Evolutionary conservation across 345 rosid genomes (phyloP).

Genomic region (Lepidium didymum): DNA sequence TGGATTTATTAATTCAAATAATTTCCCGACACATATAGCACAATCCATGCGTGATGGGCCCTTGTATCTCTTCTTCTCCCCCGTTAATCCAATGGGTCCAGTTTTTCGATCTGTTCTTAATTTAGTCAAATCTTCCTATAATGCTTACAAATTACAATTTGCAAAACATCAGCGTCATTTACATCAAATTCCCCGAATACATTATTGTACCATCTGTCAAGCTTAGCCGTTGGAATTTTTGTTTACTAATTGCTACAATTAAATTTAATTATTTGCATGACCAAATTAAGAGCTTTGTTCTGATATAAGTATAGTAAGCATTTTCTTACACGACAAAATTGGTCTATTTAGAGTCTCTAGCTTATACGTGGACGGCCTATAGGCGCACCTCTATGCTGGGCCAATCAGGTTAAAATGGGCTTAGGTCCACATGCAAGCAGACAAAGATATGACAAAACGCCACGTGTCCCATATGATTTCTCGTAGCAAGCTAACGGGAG

Average conservation of each 20-base stretch:
- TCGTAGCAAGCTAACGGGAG: constrained; percentile 13
- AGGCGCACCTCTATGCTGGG: constrained; percentile 14
- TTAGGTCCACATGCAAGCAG: constrained; percentile 19
- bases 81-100: constrained; percentile 10
- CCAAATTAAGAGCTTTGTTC: too few relatives aligned
- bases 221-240: background rate
- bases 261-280: background rate
- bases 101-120: background rate
- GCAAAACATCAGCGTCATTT: background rate
- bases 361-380: constrained; percentile 25
- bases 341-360: background rate
- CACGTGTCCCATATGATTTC: constrained; percentile 22
- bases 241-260: background rate
- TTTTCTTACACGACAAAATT: too few relatives aligned
- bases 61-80: background rate
- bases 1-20: constrained; percentile 7
- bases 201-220: background rate
- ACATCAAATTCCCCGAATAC: background rate
- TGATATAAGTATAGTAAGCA: too few relatives aligned
- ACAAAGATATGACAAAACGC: background rate
- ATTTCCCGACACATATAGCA: constrained; percentile 5
- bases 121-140: background rate
- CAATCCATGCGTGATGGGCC: constrained; percentile 10
- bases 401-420: constrained; percentile 17
- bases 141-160: constrained; percentile 5